A percentile compares a stretch with the other conserved stretches of the same genome.
Evolutionary conservation across 495 filamentous ascomycete species (phyloP).

Genomic region (Aspergillus funiculosus): DNA sequence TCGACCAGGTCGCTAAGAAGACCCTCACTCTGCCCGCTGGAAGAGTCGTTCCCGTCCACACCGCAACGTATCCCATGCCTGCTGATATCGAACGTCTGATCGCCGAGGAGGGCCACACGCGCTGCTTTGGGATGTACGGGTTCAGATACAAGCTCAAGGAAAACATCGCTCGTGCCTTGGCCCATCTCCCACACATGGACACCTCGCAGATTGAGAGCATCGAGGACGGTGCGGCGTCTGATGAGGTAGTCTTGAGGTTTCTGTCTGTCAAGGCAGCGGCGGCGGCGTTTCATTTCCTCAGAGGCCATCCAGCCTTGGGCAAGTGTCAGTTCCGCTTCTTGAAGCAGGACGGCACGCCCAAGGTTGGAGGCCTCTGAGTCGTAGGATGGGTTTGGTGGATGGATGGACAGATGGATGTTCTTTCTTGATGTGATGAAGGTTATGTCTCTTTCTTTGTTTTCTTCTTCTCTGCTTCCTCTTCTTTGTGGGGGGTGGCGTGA

Average conservation of each 20-base stretch:
- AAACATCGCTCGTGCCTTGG: slow-evolving; percentile 14
- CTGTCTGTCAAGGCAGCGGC: slow-evolving; percentile 28
- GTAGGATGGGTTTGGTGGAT: no score
- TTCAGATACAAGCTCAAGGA: neutral
- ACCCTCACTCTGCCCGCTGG: slow-evolving; percentile 6
- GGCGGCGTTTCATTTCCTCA: slow-evolving; percentile 15
- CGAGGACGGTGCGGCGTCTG: slow-evolving; percentile 11
- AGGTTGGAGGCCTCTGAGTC: neutral
- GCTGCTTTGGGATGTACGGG: slow-evolving; percentile 21
- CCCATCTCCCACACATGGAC: neutral
- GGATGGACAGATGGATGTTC: no score
- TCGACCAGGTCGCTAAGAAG: neutral
- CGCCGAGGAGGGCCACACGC: slow-evolving; percentile 23
- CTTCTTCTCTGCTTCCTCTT: neutral
- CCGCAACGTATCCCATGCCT: slow-evolving; percentile 31
- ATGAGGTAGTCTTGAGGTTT: slow-evolving; percentile 23
- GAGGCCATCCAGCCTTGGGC: slow-evolving; percentile 8
- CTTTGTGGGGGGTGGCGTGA: no score
- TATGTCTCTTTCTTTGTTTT: neutral
- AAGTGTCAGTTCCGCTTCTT: slow-evolving; percentile 19
- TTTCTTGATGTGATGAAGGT: no score
- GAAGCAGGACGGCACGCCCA: slow-evolving; percentile 1
- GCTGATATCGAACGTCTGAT: slow-evolving; percentile 19
- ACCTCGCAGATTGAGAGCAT: slow-evolving; percentile 20
- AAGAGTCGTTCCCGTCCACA: slow-evolving; percentile 25